phyloP scores from a whole-genome alignment of 1,139 yeast species.

The Ogataea hybrid region DNA sequence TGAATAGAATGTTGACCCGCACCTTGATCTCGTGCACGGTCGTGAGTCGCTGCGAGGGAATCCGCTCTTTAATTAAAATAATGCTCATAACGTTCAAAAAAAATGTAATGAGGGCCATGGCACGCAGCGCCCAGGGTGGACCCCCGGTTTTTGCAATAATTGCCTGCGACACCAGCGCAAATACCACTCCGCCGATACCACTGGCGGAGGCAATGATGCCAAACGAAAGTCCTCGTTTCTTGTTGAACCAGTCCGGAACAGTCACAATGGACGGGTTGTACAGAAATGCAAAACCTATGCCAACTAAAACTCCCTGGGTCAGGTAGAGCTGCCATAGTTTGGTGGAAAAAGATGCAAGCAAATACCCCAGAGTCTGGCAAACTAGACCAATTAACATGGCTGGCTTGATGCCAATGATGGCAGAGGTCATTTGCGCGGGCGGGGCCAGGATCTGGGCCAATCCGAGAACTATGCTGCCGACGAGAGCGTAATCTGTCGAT shows the following conservation, averaged over 20 bases:
- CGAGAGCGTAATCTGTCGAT: conserved; percentile 44
- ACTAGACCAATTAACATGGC: conserved; percentile 35
- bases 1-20: conserved; percentile 27
- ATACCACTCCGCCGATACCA: conserved; percentile 52
- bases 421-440: conserved; percentile 35
- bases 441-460: conserved; percentile 47
- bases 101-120: conserved; percentile 43
- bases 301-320: conserved; percentile 48
- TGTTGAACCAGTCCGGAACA: conserved; percentile 48
- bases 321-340: conserved; percentile 50
- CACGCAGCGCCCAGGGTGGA: conserved; percentile 55
- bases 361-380: conserved; percentile 43
- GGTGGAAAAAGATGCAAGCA: conserved; percentile 45
- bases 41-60: conserved; percentile 29
- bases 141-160: conserved; percentile 46
- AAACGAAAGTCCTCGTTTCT: conserved; percentile 42
- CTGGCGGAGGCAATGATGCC: conserved; percentile 48
- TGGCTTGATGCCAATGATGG: conserved; percentile 30
- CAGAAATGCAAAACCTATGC: conserved; percentile 43
- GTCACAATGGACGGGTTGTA: conserved; percentile 45
- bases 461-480: conserved; percentile 46
- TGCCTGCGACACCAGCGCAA: conserved; percentile 40
- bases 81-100: conserved; percentile 37
- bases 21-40: conserved; percentile 25
- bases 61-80: conserved; percentile 45